These are phyloP conservation scores for Colletotrichum trifolii DNA, from an alignment of 2,329 filamentous ascomycete genomes.

Conservation along the genomic window DNA sequence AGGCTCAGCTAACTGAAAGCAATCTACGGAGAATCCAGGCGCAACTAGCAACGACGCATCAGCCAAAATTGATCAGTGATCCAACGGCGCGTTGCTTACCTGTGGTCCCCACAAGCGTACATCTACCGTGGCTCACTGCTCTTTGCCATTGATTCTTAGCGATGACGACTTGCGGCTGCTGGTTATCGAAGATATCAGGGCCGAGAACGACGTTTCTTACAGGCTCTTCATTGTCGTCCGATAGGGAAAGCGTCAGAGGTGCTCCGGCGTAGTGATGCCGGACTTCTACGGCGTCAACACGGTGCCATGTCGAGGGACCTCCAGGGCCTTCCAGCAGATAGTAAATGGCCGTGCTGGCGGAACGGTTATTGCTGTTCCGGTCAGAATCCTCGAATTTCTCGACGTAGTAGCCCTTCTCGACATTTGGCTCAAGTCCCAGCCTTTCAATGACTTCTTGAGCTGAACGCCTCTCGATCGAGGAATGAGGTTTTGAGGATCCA, in stretches of 20 bases:
- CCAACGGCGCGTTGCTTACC: too few relatives aligned
- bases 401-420: conserved; percentile 61
- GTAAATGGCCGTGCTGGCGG: conserved; percentile 62
- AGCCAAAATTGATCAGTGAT: too few relatives aligned
- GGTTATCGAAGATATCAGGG: conserved; percentile 52
- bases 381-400: conserved; percentile 58
- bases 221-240: conserved; percentile 54
- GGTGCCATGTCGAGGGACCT: conserved; percentile 61
- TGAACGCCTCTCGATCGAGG: conserved; percentile 40
- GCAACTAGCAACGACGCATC: not conserved
- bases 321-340: conserved; percentile 59
- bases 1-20: conserved; percentile 9
- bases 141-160: conserved; percentile 57
- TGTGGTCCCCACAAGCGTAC: conserved; percentile 58
- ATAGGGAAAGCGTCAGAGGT: conserved; percentile 57
- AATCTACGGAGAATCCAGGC: not conserved
- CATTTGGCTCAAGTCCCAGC: conserved; percentile 55
- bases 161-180: conserved; percentile 57
- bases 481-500: not conserved
- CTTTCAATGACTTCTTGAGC: conserved; percentile 56
- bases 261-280: conserved; percentile 67
- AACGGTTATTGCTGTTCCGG: conserved; percentile 46
- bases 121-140: conserved; percentile 56
- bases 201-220: conserved; percentile 52
- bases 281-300: conserved; percentile 59